Base-by-base conservation (phyloP, 2,329 filamentous ascomycete species). In the Didymosphaeria variabile region DNA sequence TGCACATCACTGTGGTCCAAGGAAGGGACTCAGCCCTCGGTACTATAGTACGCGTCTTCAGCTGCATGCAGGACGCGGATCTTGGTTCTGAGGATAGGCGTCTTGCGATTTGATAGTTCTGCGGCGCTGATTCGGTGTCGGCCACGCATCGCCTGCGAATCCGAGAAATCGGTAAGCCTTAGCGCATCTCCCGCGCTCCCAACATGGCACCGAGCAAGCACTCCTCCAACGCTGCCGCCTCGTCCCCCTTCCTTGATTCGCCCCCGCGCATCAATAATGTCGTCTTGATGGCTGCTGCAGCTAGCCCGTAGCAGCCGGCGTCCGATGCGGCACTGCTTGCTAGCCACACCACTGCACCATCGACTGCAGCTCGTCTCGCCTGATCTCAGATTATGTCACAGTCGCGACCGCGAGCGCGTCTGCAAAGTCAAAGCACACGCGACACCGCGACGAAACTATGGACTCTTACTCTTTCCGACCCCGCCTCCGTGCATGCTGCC, bases 371-470 rank as follows among this genome's bases (percentile, higher is more conserved):
- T 36, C 42, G 42, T 46, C 42, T 36, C 19, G 66, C 64, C 67
- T 69, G 64, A 68, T 58, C 59, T 55, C 57, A 58, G 61, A 55
- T 56, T 67, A 67, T 69, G 67, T 72, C 70, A 73, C 70, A 64
- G 34, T 68, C 74, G 69, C 73, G 74, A 74, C 57, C 63, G 60
- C 66, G 40, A 55, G 66, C 72, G 74, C 73, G 73, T 72, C 63
- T 65, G 65, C 40, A 64, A 70, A 71, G 70, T 71, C 65, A 66
- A 32, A 55, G 38, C 69, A 63, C 67, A 71, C 72, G 72, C 72
- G 68, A 70, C 65, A 63, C 70, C 72, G 71, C 67, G 63, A 69
- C 62, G 66, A 67, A 68, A 67, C 64, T 64, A 64, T 62, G 55
- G 58, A 50, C 56, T 60, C 61, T 69, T 52, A 60, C 71, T 69